Conservation (phyloP, 441 rosid species). For the Eruca vesicaria region DNA sequence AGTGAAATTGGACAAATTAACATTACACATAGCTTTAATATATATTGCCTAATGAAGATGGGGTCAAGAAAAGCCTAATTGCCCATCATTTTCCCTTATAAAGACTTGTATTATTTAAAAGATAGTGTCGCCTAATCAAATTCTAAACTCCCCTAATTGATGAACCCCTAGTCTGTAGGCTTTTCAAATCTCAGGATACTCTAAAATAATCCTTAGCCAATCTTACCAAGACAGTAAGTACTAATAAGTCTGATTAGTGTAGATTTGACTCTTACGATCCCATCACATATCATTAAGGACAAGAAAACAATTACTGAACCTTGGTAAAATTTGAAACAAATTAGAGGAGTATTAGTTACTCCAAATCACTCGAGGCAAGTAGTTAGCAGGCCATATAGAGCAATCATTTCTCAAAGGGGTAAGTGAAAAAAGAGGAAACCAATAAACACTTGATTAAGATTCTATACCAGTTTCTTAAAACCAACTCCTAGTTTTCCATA, state of each 20-base stretch:
- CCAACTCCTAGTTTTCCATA: slow-evolving; percentile 8
- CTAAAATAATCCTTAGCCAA: neutral
- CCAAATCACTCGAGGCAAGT: slow-evolving; percentile 17
- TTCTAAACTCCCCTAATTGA: neutral
- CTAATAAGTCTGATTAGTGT: slow-evolving; percentile 9
- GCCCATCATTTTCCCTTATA: slow-evolving; percentile 14
- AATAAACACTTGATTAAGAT: slow-evolving; percentile 21
- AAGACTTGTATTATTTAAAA: neutral
- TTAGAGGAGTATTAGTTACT: slow-evolving; percentile 23
- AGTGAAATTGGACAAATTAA: neutral
- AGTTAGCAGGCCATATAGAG: slow-evolving; percentile 2
- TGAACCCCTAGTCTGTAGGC: slow-evolving; percentile 1
- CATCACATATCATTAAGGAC: slow-evolving; percentile 9
- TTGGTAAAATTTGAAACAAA: slow-evolving; percentile 4
- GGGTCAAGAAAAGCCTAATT: slow-evolving; percentile 17
- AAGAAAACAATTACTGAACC: slow-evolving; percentile 1
- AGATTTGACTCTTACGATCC: slow-evolving; percentile 14
- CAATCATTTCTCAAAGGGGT: slow-evolving; percentile 13
- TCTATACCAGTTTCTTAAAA: slow-evolving; percentile 19
- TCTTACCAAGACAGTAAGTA: neutral
- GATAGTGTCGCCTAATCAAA: slow-evolving; percentile 8
- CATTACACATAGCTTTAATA: neutral
- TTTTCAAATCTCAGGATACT: slow-evolving; percentile 18
- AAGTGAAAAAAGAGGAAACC: neutral
- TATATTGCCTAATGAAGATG: neutral